phyloP scores from a whole-genome alignment of 169 alveolate genomes.

The Plasmodium inui region DNA sequence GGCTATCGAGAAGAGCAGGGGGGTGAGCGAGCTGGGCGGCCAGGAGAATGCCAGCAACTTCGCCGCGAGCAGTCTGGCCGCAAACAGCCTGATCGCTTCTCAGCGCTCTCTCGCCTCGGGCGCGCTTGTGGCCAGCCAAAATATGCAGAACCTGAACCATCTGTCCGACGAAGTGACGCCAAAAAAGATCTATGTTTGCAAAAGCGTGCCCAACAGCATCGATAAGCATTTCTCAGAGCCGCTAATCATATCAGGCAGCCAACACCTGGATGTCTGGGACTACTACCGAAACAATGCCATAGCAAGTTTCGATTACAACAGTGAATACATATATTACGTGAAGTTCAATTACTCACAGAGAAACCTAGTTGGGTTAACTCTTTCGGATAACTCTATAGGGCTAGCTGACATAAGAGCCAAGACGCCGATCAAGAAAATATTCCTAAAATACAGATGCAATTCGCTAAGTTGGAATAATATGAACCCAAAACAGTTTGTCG shows the following conservation, averaged over 20 bases:
- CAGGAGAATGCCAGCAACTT: conserved; percentile 9
- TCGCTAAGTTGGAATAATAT: conserved; percentile 98
- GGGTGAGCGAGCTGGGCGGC: conserved; percentile 74
- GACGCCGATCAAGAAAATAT: conserved; percentile 91
- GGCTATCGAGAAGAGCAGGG: conserved; percentile 77
- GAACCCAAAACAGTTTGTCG: conserved; percentile 96
- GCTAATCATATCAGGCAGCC: conserved; percentile 92
- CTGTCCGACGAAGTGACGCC: conserved; percentile 40
- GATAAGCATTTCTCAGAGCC: conserved; percentile 91
- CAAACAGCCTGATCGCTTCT: conserved; percentile 11
- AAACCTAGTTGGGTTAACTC: conserved; percentile 92
- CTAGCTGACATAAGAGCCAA: conserved; percentile 93
- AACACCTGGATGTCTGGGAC: conserved; percentile 85
- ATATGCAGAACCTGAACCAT: background rate
- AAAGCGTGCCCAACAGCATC: conserved; percentile 85
- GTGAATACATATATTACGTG: conserved; percentile 88
- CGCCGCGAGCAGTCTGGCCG: background rate
- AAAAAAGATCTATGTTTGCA: conserved; percentile 52
- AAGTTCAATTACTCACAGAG: conserved; percentile 95
- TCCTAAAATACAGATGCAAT: conserved; percentile 91
- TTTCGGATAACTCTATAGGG: conserved; percentile 91
- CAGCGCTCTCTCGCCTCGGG: background rate
- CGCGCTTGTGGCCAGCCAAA: background rate
- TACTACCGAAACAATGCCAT: conserved; percentile 81
- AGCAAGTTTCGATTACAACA: conserved; percentile 83